Percentiles rank a stretch among this genome's conserved stretches.
Conservation (phyloP, 139 green algal genomes). For the Chlamydomonas asymmetrica region DNA sequence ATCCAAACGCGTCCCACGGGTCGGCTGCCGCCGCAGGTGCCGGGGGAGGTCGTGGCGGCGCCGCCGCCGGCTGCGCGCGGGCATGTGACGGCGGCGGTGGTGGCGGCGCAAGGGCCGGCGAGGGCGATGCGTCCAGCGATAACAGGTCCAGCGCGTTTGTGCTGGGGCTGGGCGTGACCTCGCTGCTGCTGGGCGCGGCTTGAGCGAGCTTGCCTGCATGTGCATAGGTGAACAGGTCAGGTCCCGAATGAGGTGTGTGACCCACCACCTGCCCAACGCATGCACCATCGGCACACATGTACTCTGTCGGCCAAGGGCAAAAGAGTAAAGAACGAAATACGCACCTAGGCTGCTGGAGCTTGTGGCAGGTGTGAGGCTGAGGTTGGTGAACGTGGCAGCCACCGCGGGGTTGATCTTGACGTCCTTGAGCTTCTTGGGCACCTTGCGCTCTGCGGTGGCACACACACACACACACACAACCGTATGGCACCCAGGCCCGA, state of each 20-base stretch:
- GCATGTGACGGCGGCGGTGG: background rate
- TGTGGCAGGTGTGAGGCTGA: background rate
- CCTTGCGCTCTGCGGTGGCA: slow-evolving; percentile 3
- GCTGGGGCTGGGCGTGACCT: no score
- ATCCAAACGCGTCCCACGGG: slow-evolving; percentile 47
- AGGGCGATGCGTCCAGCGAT: background rate
- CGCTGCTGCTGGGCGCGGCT: background rate
- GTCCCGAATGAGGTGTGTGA: background rate
- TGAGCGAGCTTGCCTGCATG: background rate
- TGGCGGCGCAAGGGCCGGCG: background rate
- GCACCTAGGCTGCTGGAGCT: background rate
- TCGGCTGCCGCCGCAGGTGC: slow-evolving; percentile 38
- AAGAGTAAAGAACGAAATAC: background rate
- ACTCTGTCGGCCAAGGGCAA: background rate
- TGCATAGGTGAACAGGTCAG: background rate
- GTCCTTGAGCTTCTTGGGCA: slow-evolving; percentile 74
- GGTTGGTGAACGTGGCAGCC: slow-evolving; percentile 58
- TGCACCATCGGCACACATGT: background rate
- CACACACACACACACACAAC: background rate
- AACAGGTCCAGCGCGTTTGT: background rate
- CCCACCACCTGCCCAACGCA: background rate
- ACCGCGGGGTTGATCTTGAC: slow-evolving; percentile 79
- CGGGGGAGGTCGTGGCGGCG: no score
- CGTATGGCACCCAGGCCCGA: no score
- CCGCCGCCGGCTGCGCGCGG: background rate